Evolutionary conservation across 768 basidiomycete genomes (phyloP), one percentile per base, ranked within the genome.

Genomic region (Scleroderma bovista): DNA sequence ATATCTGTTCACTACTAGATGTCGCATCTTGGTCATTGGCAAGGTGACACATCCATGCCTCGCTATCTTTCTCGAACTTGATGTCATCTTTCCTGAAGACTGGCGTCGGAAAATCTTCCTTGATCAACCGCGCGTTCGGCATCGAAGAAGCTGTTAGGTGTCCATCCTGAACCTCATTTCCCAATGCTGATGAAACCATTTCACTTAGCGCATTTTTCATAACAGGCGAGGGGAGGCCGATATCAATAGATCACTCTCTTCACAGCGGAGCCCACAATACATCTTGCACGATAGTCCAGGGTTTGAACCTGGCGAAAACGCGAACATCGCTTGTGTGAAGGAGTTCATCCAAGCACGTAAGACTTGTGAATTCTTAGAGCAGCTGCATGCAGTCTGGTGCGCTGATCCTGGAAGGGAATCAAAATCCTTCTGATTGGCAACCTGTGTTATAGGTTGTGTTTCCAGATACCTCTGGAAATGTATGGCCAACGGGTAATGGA

Each of bases 261-360:
- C 44, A 6, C 13, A 2, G 15, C 24, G 34, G 26, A 32, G 31
- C 44, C 17, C 22, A 10, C 9, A n/a, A 11, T 33, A 31, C 26
- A 16, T 45, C 34, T 11, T 45, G 23, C 44, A 45, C 15, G 44
- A 45, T 12, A 45, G 44, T 16, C 19, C 29, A 33, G 44, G 43
- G 5, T 57, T 56, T 29, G 55, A 56, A 47, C 34, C 51, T 22
- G 55, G 56, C 2, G 49, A 51, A 13, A 4, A 22, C 22, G 29
- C n/a, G 17, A 56, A 40, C 32, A 12, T 57, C 37, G 6, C 46
- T 11, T 39, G 31, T 20, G 55, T 56, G 9, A 20, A 37, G n/a
- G 17, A 52, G 5, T 56, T 56, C 26, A 57, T 56, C n/a, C 3
- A 54, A 8, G n/a, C 23, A 6, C 34, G 34, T 12, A 36, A 5